phyloP scores from a whole-genome alignment of 805 yeast species.

The Candida golubevii region DNA sequence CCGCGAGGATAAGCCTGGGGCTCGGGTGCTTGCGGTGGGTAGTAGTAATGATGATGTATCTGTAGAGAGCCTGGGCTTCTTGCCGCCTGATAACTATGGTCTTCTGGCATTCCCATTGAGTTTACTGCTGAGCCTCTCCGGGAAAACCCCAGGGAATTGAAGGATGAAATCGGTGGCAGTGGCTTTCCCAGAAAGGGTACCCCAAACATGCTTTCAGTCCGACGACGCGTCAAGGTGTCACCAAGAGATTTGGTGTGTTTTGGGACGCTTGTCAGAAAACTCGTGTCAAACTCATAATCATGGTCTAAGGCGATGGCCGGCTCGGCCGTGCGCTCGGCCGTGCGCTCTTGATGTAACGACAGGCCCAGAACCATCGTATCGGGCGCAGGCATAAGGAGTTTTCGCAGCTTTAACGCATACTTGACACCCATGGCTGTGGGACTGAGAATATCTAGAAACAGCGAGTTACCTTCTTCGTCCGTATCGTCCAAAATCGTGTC shows the following conservation, averaged over 20 bases:
- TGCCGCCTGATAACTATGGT: not conserved
- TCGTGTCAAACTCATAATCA: slow-evolving; percentile 28
- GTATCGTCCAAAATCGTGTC: not conserved
- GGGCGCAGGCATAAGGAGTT: slow-evolving; percentile 29
- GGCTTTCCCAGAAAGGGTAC: too few relatives aligned
- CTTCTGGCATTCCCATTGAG: not conserved
- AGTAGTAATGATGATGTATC: slow-evolving; percentile 48
- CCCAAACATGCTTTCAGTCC: not conserved
- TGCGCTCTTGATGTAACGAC: not conserved
- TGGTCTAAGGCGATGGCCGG: slow-evolving; percentile 1
- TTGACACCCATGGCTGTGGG: slow-evolving; percentile 42
- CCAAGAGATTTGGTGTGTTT: not conserved
- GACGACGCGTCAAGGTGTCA: not conserved
- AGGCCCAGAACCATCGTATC: not conserved
- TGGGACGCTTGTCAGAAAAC: slow-evolving; percentile 3
- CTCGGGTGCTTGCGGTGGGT: slow-evolving; percentile 12
- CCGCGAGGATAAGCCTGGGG: not conserved
- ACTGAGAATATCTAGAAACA: slow-evolving; percentile 22
- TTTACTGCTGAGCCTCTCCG: not conserved
- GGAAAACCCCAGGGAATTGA: not conserved
- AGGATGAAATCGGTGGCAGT: not conserved
- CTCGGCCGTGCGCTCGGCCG: not conserved
- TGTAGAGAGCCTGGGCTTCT: slow-evolving; percentile 9
- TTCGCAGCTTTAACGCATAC: slow-evolving; percentile 31
- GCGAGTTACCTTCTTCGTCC: not conserved